phyloP scores from a whole-genome alignment of 768 basidiomycete genomes.

The Russula earlei region DNA sequence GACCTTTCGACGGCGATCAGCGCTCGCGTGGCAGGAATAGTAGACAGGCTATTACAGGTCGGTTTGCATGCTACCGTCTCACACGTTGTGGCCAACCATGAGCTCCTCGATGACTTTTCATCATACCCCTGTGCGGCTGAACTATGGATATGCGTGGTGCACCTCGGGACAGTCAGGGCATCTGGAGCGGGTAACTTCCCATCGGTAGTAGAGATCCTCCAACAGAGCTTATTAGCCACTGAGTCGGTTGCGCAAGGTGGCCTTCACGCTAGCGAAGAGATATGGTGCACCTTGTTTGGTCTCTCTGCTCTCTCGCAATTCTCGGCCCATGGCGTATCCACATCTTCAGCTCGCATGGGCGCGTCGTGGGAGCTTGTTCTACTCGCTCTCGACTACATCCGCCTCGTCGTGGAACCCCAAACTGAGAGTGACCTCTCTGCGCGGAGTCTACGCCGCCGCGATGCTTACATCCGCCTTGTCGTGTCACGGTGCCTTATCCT shows the following conservation, averaged over 20 bases:
- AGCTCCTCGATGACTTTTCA: constrained; percentile 30
- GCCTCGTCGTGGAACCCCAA: constrained; percentile 40
- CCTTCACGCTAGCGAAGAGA: constrained; percentile 47
- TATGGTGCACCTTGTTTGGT: constrained; percentile 64
- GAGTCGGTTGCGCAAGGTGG: constrained; percentile 23
- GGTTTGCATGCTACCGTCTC: constrained; percentile 42
- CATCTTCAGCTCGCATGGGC: constrained; percentile 33
- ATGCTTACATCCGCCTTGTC: constrained; percentile 61
- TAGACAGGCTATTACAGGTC: constrained; percentile 37
- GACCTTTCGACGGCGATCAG: constrained; percentile 3
- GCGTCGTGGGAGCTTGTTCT: constrained; percentile 60
- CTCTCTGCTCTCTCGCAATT: constrained; percentile 76
- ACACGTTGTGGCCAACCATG: constrained; percentile 28
- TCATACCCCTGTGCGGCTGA: constrained; percentile 43
- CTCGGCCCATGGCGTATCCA: constrained; percentile 42
- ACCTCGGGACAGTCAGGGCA: constrained; percentile 24
- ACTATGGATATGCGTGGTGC: constrained; percentile 66
- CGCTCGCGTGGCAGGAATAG: constrained; percentile 1
- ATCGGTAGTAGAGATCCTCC: constrained; percentile 31
- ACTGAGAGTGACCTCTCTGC: constrained; percentile 32
- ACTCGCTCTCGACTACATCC: constrained; percentile 48
- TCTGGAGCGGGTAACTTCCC: constrained; percentile 29
- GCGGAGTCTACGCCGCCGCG: constrained; percentile 42
- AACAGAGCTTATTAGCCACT: constrained; percentile 29
- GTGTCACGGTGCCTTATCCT: constrained; percentile 67